phyloP scores from a whole-genome alignment of 2,329 filamentous ascomycete genomes.

The Davidsoniella virescens region DNA sequence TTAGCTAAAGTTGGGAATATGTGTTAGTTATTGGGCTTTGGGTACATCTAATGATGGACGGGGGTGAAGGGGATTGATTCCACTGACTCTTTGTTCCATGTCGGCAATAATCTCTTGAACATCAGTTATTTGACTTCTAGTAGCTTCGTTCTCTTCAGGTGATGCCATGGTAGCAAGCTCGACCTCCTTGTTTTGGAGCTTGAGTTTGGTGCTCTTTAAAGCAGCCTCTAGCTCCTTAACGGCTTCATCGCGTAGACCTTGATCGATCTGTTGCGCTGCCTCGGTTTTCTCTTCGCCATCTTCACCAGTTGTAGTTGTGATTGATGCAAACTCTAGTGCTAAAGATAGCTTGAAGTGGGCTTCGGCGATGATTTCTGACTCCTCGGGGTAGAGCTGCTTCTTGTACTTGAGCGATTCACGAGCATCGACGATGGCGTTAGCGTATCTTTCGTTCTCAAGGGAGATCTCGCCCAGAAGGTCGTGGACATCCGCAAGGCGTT shows the following conservation, averaged over 20 bases:
- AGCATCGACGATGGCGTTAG: constrained; percentile 72
- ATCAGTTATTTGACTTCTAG: constrained; percentile 47
- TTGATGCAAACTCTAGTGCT: constrained; percentile 81
- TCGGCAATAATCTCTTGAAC: constrained; percentile 65
- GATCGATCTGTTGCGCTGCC: constrained; percentile 36
- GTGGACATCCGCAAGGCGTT: constrained; percentile 81
- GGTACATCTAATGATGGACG: background rate
- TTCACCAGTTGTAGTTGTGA: constrained; percentile 43
- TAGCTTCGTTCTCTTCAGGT: constrained; percentile 50
- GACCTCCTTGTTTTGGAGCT: constrained; percentile 53
- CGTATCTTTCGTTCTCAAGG: constrained; percentile 84
- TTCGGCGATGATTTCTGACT: constrained; percentile 78
- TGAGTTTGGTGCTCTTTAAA: constrained; percentile 54
- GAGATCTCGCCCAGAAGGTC: constrained; percentile 91
- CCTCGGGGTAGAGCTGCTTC: constrained; percentile 58
- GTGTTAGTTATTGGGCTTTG: background rate
- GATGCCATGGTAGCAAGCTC: constrained; percentile 45
- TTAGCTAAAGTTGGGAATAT: constrained; percentile 30
- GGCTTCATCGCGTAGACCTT: constrained; percentile 54
- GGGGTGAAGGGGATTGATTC: background rate
- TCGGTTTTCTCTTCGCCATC: constrained; percentile 23
- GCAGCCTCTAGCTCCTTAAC: constrained; percentile 55
- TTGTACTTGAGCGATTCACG: constrained; percentile 65
- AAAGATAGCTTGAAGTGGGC: constrained; percentile 93
- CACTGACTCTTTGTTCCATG: constrained; percentile 55